phyloP scores from a whole-genome alignment of 176 grass and related monocot species.

The Chrysopogon serrulatus region DNA sequence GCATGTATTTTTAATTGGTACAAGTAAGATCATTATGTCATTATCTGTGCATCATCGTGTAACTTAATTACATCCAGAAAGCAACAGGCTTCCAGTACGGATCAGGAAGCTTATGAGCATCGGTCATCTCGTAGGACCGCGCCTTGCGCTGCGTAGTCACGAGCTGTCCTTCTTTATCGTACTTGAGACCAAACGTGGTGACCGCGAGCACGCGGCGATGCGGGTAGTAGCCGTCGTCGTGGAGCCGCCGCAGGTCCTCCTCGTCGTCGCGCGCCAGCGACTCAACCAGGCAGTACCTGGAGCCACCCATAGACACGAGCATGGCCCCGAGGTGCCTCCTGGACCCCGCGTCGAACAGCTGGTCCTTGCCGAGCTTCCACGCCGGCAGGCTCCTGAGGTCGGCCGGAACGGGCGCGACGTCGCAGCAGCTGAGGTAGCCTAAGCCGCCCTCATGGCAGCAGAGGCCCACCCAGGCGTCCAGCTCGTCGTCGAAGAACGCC shows the following conservation, averaged over 20 bases:
- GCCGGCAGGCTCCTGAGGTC: background rate
- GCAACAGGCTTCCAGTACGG: background rate
- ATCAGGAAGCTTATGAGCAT: background rate
- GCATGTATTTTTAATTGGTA: no score
- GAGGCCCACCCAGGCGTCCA: conserved; percentile 6
- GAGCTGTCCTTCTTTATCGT: background rate
- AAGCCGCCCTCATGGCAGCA: background rate
- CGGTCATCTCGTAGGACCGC: background rate
- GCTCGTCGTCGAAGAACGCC: background rate
- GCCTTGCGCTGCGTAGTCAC: background rate
- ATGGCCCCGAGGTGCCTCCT: background rate
- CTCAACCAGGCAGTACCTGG: conserved; percentile 5
- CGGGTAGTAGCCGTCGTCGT: background rate
- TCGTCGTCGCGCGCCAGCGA: background rate
- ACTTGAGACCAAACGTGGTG: background rate
- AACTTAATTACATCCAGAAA: conserved; percentile 2
- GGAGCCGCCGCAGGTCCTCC: background rate
- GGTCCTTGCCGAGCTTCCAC: conserved; percentile 10
- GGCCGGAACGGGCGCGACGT: background rate
- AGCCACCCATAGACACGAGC: background rate
- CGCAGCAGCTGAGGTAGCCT: background rate
- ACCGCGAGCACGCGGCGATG: background rate
- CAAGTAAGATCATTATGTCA: no score
- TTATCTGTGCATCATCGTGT: background rate
- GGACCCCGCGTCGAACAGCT: background rate